Evolutionary conservation across 352 stramenopile species (phyloP).

Genomic region (Phytophthora uliginosa): DNA sequence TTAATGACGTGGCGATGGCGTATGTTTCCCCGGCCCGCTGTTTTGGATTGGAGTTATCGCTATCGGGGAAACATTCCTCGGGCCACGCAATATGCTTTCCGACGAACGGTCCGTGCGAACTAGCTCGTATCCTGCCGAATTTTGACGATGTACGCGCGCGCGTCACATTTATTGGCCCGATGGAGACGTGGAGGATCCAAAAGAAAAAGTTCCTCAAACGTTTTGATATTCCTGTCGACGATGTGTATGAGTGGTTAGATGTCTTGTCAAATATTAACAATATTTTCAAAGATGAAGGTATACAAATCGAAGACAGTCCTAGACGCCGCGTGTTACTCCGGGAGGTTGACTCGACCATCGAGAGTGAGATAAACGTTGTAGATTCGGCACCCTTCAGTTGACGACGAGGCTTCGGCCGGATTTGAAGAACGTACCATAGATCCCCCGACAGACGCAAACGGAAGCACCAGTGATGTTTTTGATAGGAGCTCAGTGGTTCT

Average conservation of each 20-base stretch:
- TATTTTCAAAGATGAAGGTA: slow-evolving; percentile 14
- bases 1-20: slow-evolving; percentile 9
- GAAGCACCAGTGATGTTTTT: background rate
- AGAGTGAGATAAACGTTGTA: background rate
- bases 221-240: slow-evolving; percentile 3
- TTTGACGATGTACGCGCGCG: slow-evolving; percentile 3
- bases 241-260: slow-evolving; percentile 14
- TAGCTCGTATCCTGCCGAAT: slow-evolving; percentile 9
- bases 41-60: slow-evolving; percentile 15
- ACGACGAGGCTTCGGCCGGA: background rate
- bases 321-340: background rate
- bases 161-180: slow-evolving; percentile 25
- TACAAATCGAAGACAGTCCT: slow-evolving; percentile 3
- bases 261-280: slow-evolving; percentile 10
- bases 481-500: slow-evolving; percentile 1
- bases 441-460: background rate
- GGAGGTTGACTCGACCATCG: background rate
- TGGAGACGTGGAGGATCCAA: slow-evolving; percentile 6
- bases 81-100: slow-evolving; percentile 27
- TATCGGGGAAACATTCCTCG: slow-evolving; percentile 21
- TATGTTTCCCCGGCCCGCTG: slow-evolving; percentile 8
- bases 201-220: slow-evolving; percentile 11
- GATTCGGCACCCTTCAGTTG: background rate
- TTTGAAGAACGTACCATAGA: background rate
- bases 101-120: slow-evolving; percentile 5